Evolutionary conservation across 1,139 yeast genomes (phyloP).

Genomic region (Yamadazyma spencermartinsiae): DNA sequence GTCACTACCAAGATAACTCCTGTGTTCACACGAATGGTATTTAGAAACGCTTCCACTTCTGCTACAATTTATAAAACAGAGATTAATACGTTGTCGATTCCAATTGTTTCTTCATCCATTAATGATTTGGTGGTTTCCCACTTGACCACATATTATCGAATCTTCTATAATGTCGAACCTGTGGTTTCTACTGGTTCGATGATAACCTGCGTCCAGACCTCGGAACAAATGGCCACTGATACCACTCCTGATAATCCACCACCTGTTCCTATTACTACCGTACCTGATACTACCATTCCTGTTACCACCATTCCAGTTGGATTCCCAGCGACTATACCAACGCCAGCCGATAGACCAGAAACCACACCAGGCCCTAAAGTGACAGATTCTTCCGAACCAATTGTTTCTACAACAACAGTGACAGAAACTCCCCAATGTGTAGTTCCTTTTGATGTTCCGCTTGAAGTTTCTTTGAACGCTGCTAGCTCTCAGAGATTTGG

Average conservation of each 20-base stretch:
- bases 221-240: background rate
- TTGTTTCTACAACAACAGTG: slow-evolving; percentile 3
- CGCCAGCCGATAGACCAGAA: slow-evolving; percentile 1
- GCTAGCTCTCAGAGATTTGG: background rate
- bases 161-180: slow-evolving; percentile 2
- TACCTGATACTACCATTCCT: slow-evolving; percentile 2
- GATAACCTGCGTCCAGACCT: background rate
- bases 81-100: slow-evolving; percentile 3
- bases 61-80: background rate
- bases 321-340: background rate
- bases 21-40: slow-evolving; percentile 6
- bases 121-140: slow-evolving; percentile 6
- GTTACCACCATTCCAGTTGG: background rate
- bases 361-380: background rate
- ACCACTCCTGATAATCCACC: background rate
- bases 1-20: slow-evolving; percentile 5
- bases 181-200: background rate
- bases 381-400: background rate
- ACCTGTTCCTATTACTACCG: background rate
- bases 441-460: background rate
- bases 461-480: background rate
- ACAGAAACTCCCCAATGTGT: slow-evolving; percentile 4
- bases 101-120: slow-evolving; percentile 8
- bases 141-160: slow-evolving; percentile 8
- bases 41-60: slow-evolving; percentile 7